Evolutionary conservation across 225 moss, liverwort and hornwort genomes (phyloP), one percentile per base, ranked within the genome.

Genomic region (Bryum argenteum): DNA sequence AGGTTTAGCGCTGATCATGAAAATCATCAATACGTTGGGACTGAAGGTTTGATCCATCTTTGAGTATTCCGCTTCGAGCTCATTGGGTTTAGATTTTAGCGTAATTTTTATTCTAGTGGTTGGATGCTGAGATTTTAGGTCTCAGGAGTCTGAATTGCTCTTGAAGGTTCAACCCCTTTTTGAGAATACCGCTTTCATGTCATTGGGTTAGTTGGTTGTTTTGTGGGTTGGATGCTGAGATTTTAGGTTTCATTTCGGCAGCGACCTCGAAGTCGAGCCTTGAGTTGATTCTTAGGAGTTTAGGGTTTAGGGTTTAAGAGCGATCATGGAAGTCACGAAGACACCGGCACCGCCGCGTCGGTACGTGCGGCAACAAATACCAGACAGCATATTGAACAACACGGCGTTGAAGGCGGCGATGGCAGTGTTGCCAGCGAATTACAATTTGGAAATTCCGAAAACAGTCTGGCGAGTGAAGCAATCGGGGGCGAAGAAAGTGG

Each of bases 381-480:
- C 97, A 8, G 97, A 92, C 20, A 88, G 83, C 19, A 92, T 94
- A 15, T 77, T 97, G 68, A 88, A 92, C 19, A 77, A 97, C 71
- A 77, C 88, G 22, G 82, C 72, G 20, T 75, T 94, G 33, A 92
- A 85, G 65, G 55, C 63, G 4, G 94, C 94, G 16, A 88, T 90
- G 83, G 75, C 84, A 13, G 88, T 87, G 9, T 77, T 97, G 37
- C 97, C 97, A 0, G 41, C 75, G 33, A 97, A 97, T 60, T 97
- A 97, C 28, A 97, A 92, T 58, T 28, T 97, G 39, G 97, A 97
- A 59, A 91, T 97, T 78, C 97, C 91, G 6, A 97, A 97, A 19
- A 92, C 97, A 1, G 89, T 97, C 10, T 97, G 97, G 97, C 89
- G 97, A 24, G 83, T 97, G 72, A 97, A 92, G 84, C 97, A 97